Conservation (phyloP, 805 yeast genomes). For the Saccharomycopsis selenospora region DNA sequence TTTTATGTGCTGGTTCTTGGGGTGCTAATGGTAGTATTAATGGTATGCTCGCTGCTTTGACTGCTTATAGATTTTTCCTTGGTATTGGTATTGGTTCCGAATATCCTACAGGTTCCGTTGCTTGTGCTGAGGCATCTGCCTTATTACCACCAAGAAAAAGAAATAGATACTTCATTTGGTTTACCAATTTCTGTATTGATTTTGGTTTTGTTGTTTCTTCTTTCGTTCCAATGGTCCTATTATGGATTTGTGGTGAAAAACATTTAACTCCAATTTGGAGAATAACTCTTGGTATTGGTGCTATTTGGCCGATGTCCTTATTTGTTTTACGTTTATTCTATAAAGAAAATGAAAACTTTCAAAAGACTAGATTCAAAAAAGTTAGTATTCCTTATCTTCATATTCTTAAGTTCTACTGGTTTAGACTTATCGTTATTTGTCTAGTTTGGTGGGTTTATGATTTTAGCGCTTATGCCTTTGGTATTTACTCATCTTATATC, state of each 20-base stretch:
- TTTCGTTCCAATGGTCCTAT: conserved; percentile 77
- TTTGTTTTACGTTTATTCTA: conserved; percentile 71
- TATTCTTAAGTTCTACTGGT: conserved; percentile 76
- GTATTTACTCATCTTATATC: conserved; percentile 73
- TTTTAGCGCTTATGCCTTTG: conserved; percentile 83
- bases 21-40: conserved; percentile 55
- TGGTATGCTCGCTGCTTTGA: conserved; percentile 79
- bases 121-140: conserved; percentile 86
- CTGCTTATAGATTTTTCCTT: conserved; percentile 77
- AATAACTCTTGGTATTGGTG: conserved; percentile 83
- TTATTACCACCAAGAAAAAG: conserved; percentile 72
- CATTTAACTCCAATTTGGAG: conserved; percentile 88
- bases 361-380: conserved; percentile 60
- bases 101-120: conserved; percentile 89
- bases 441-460: conserved; percentile 89
- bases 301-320: conserved; percentile 74
- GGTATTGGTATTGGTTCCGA: conserved; percentile 95
- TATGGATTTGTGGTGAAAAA: conserved; percentile 71
- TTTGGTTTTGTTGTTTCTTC: conserved; percentile 76
- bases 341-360: conserved; percentile 64
- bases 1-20: conserved; percentile 83
- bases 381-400: conserved; percentile 61
- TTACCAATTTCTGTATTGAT: conserved; percentile 86
- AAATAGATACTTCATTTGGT: conserved; percentile 84
- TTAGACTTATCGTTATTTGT: conserved; percentile 61